Evolutionary conservation across 139 green algal genomes (phyloP), one percentile per base, ranked within the genome.

Genomic region (Zygnema circumcarinatum): DNA sequence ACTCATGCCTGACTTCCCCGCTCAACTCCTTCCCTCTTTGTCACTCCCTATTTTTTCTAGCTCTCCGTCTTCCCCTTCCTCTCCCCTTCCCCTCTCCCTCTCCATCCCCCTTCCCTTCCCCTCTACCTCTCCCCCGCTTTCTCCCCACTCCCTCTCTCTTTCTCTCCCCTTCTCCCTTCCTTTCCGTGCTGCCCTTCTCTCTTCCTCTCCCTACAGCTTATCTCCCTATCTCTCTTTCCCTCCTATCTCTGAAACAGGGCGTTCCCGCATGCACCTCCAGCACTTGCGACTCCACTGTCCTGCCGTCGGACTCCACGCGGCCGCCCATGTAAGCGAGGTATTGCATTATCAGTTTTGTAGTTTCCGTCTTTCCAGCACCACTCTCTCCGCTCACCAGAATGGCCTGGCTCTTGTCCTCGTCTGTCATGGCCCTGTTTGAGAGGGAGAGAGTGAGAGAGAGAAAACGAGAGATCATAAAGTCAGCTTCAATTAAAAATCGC

Each of bases 331-430:
- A 97, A 0, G 95, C 95, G 52, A 98, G 84, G 76, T 98, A 98
- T 83, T 97, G 93, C 97, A 99, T 99, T 84, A 99, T 97, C 16
- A 98, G 93, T 93, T 99, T 99, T 88, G 94, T 96, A 39, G 97
- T 99, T 93, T 99, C 97, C 35, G 97, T 99, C 91, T 99, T 99
- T 31, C 97, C 97, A n/a, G 97, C 97, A 36, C 97, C 97, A 31
- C 93, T 97, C 93, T 99, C 97, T 2, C 97, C 97, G 47, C 74
- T 91, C 7, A 94, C 87, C 1, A 94, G 88, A 56, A 94, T 92
- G 32, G 76, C 88, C 87, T 94, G 91, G 69, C 81, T 89, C n/a
- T 90, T 83, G 1, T 92, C 91, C 3, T 92, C 86, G 25, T 92
- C 40, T 36, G 74, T 40, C 89, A 92, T 92, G 20, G 72, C 47